Base-by-base conservation (phyloP, 116 monocot genomes). In the Zostera marina region DNA sequence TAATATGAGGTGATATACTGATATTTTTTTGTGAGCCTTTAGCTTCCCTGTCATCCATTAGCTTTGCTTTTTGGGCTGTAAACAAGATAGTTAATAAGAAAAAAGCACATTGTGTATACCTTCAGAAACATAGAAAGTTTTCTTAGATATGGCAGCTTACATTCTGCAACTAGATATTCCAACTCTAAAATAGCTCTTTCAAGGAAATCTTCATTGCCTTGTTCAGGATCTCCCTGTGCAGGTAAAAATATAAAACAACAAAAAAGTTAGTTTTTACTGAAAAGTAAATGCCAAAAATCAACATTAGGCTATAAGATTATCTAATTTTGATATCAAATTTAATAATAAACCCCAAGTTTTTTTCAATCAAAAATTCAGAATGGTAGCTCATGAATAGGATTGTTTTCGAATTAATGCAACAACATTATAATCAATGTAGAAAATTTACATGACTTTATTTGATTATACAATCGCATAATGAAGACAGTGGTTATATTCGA, bases 111-210 rank as follows among this genome's bases (percentile, higher is more conserved):
- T n/a, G 23, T 46, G 25, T 47, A 61, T n/a, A 25, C 22, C 32
- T 32, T 3, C 2, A 32, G 5, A 32, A 32, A 32, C 5, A 3
- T 32, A 32, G 4, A 32, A 32, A 32, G 32, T 32, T 5, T 3
- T 32, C 32, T 5, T 3, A 3, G 4, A 32, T 32, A 25, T 9
- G 2, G 22, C 11, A 21, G 66, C 81, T 77, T 77, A 96, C 94
- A 82, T 55, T 72, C 67, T 57, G 76, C 73, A 65, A 80, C 94
- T 55, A 85, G 74, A 71, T 88, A 82, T 59, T 88, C 78, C 66
- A 96, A 76, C 41, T 96, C 94, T 56, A 72, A 82, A 23, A 96
- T 96, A 48, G 94, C 84, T 57, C 88, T 74, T 49, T 96, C 94
- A 42, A 96, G 80, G 13, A 7, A 22, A 14, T 26, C 73, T 45